Conservation (phyloP, 225 moss, liverwort and hornwort species). For the Thuidium tamariscinum region DNA sequence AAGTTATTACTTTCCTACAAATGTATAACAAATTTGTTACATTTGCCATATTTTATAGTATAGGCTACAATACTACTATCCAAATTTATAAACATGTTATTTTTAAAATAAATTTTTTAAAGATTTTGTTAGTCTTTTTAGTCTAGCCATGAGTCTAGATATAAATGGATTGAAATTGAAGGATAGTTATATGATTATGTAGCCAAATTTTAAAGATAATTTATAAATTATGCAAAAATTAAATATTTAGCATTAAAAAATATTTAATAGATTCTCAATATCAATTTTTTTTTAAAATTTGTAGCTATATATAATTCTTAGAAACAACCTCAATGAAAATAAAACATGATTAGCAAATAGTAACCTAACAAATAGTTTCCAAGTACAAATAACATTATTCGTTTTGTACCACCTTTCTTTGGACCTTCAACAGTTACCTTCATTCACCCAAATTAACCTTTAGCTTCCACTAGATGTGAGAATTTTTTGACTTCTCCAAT, state of each 20-base stretch:
- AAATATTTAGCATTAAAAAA: background rate
- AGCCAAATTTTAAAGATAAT: background rate
- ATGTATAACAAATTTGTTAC: background rate
- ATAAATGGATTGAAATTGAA: background rate
- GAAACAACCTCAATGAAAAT: background rate
- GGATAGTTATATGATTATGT: background rate
- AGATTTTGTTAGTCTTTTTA: background rate
- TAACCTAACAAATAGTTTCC: accelerated
- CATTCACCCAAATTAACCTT: background rate
- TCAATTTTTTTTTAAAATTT: no score
- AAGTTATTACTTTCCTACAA: background rate
- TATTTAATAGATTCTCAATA: background rate
- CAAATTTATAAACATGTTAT: background rate
- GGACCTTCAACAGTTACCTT: background rate
- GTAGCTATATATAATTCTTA: background rate
- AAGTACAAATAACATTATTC: accelerated
- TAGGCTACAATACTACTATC: background rate
- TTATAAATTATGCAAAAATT: background rate
- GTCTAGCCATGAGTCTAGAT: background rate
- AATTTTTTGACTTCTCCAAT: background rate
- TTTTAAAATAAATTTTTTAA: background rate
- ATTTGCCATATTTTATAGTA: background rate
- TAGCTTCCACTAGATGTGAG: background rate
- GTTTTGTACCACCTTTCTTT: background rate
- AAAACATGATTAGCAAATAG: background rate